Base-by-base conservation (phyloP, 2,329 filamentous ascomycete genomes). In the Pseudocercospora crystallina region DNA sequence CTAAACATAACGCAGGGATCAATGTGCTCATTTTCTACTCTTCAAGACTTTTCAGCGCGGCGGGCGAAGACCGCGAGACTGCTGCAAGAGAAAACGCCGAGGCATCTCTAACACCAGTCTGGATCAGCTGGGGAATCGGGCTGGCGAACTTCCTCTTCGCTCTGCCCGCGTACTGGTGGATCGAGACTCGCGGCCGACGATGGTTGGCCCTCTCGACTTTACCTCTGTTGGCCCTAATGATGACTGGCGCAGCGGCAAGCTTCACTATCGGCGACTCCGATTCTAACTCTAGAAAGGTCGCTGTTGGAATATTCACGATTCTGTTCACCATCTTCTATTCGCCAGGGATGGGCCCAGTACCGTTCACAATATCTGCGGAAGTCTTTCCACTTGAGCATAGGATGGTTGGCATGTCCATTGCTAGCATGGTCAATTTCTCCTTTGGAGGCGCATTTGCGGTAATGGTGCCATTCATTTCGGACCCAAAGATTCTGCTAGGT, bases 361-460 rank as follows among this genome's bases (percentile, higher is more conserved):
- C 84, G 0, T 87, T 84, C 63, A 80, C 82, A 0, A 86, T 87
- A 67, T 81, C 78, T 2, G 84, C 85, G 31, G 85, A 89, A 65
- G 82, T 87, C 1, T 88, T 85, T 64, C 84, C 85, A 0, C 75
- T 87, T 0, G 85, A 84, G 1, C 83, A 87, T 64, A 79, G 85
- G 59, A 54, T 63, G 61, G 77, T 87, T 9, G 85, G 85, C 46
- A 88, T 89, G 85, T 79, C 78, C 0, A 87, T 80, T 66, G 79
- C 83, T 5, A 84, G 87, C 13, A 65, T 64, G 52, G 43, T 47
- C 14, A 66, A 66, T 37, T 51, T 69, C n/a, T 55, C 66, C 11
- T 63, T 62, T 7, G 58, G 57, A 11, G 64, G 62, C 4, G 51
- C 65, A 5, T 47, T 69, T 5, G 59, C 61, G 5, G 53, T 66